Base-by-base conservation (phyloP, 2,329 filamentous ascomycete genomes). In the Plectosphaerella sp. region DNA sequence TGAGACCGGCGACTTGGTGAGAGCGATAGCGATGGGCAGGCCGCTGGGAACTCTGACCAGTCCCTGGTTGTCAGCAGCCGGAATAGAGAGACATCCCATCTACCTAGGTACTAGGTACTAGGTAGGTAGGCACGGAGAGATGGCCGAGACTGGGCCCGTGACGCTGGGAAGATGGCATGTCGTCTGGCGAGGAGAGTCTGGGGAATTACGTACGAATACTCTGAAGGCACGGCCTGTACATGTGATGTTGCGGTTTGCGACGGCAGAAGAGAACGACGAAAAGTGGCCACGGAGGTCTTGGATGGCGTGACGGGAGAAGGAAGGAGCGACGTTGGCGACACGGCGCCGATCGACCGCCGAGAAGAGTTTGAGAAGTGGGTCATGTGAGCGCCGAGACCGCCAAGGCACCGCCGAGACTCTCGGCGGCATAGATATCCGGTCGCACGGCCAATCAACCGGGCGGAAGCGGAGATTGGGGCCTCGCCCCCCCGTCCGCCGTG, bases 331-430 rank as follows among this genome's bases (percentile, higher is more conserved):
- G 47, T 48, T 48, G 47, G 36, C 16, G 22, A 28, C 12, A 20
- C 35, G 36, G 35, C 24, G 47, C 35, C 20, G 36, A 39, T 41
- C 35, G 47, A 33, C 35, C 20, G 47, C 20, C 22, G 37, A 48
- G 18, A 39, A 18, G 16, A 18, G 18, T 18, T 7, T n/a, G n/a
- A 12, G 8, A 33, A 33, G 28, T 33, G 28, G 28, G 28, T 4
- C 22, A 4, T 20, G 10, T 43, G 41, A 4, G 18, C 47, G 47
- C 47, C 47, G 35, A 48, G 47, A 36, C 46, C 47, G 47, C 47
- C 47, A 39, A 48, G 47, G 35, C 47, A 41, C 37, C 25, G 47
- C 47, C 47, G 47, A 48, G 47, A 37, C 6, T 48, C 47, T 48
- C 47, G 47, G 47, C 47, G 47, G 47, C 47, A 48, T 36, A 20